Evolutionary conservation across 176 grass and related monocot species (phyloP).

Genomic region (Canna indica): DNA sequence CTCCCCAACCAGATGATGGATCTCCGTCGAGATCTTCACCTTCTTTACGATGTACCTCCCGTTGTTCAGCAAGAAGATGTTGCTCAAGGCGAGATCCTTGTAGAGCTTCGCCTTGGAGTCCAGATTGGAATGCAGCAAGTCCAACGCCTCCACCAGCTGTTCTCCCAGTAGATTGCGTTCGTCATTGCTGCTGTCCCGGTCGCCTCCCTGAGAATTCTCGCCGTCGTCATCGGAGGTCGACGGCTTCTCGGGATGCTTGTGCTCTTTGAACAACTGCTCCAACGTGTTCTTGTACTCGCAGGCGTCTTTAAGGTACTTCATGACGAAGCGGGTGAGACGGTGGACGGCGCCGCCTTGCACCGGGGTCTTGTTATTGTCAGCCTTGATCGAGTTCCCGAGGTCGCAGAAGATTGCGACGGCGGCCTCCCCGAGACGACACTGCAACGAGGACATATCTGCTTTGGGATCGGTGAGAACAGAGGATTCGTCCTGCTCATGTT

Average conservation of each 20-base stretch:
- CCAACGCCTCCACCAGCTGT: conserved; percentile 68
- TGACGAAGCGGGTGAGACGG: conserved; percentile 70
- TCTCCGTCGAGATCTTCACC: conserved; percentile 64
- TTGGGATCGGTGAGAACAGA: conserved; percentile 28
- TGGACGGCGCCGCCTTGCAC: conserved; percentile 70
- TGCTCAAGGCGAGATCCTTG: conserved; percentile 49
- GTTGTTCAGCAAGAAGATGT: conserved; percentile 98
- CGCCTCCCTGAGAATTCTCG: neutral
- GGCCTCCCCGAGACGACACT: conserved; percentile 51
- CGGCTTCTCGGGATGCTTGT: conserved; percentile 19
- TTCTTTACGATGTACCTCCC: conserved; percentile 78
- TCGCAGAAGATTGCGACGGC: conserved; percentile 83
- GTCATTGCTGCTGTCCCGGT: neutral
- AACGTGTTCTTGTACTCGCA: conserved; percentile 75
- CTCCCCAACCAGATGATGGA: conserved; percentile 49
- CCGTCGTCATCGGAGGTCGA: conserved; percentile 3
- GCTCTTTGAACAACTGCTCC: conserved; percentile 67
- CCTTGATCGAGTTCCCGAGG: conserved; percentile 75
- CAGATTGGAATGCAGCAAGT: conserved; percentile 62
- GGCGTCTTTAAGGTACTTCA: conserved; percentile 85
- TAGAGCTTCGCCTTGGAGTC: conserved; percentile 60
- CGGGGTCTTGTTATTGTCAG: conserved; percentile 47
- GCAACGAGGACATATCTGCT: conserved; percentile 38
- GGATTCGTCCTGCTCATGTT: neutral
- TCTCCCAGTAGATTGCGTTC: conserved; percentile 38